Conservation (phyloP, 108 stramenopile species). For the Mediolabrus comicus region DNA sequence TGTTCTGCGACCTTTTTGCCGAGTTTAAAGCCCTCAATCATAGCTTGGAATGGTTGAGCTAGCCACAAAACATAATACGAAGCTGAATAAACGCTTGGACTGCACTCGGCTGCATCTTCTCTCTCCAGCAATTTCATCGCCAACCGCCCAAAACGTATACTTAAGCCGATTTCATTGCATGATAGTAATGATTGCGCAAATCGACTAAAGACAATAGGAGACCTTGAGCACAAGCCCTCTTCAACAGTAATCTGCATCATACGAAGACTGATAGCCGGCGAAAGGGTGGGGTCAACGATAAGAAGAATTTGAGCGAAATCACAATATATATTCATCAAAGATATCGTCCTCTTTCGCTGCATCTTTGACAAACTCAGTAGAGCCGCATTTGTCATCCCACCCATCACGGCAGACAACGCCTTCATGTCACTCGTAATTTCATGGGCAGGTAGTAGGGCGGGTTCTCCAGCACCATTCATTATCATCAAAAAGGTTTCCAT, state of each 20-base stretch:
- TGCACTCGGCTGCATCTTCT: not conserved
- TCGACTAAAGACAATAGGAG: conserved; percentile 22
- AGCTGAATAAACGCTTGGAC: not conserved
- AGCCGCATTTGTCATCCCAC: not conserved
- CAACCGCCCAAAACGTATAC: conserved; percentile 3
- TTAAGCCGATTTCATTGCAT: not conserved
- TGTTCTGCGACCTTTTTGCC: conserved; percentile 7
- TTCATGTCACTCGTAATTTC: not conserved
- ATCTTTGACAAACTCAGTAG: conserved; percentile 1
- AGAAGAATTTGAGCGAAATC: not conserved
- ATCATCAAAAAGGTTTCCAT: not conserved
- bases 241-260: conserved; percentile 19
- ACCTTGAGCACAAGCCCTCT: conserved; percentile 6
- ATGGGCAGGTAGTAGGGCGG: not conserved
- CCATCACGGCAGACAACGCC: not conserved
- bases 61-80: conserved; percentile 1
- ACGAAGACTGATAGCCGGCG: conserved; percentile 4
- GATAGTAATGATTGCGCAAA: not conserved
- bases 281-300: not conserved
- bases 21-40: conserved; percentile 1
- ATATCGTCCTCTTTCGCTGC: conserved; percentile 5
- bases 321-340: conserved; percentile 10
- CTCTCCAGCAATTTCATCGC: conserved; percentile 5
- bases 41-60: conserved; percentile 9
- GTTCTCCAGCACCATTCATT: conserved; percentile 4